Conservation (phyloP, 257 asterid genomes). For the Nyctanthes arbortristis region DNA sequence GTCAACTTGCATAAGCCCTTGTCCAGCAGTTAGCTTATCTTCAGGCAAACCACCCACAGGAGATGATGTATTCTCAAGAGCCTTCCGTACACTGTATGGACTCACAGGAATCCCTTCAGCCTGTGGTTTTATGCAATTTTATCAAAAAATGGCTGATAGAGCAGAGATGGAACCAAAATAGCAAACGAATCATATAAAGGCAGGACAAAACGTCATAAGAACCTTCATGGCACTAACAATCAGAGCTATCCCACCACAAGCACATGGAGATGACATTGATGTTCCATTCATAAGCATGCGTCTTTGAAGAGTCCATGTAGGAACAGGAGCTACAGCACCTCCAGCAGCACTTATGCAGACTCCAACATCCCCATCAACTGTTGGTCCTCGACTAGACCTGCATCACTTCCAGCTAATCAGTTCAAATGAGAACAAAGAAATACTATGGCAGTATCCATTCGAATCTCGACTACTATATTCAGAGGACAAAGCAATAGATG, state of each 20-base stretch:
- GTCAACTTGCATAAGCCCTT: slow-evolving; percentile 99
- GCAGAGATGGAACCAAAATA: slow-evolving; percentile 12
- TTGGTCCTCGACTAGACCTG: slow-evolving; percentile 99
- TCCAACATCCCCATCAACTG: slow-evolving; percentile 95
- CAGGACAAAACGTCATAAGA: slow-evolving; percentile 15
- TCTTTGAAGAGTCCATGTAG: slow-evolving; percentile 97
- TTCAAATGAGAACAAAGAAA: slow-evolving; percentile 23
- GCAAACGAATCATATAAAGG: slow-evolving; percentile 1
- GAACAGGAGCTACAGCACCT: slow-evolving; percentile 99
- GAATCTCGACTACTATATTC: slow-evolving; percentile 12
- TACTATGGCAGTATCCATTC: slow-evolving; percentile 6
- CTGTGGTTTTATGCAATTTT: slow-evolving; percentile 44
- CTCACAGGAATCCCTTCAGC: slow-evolving; percentile 87
- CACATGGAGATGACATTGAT: slow-evolving; percentile 98
- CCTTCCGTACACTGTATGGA: slow-evolving; percentile 84
- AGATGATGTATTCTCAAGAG: slow-evolving; percentile 85
- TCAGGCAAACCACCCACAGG: slow-evolving; percentile 82
- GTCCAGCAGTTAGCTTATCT: slow-evolving; percentile 89
- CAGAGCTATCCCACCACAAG: slow-evolving; percentile 97
- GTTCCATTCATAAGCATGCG: slow-evolving; percentile 99
- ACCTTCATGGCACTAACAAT: slow-evolving; percentile 99
- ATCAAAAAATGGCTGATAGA: slow-evolving; percentile 29
- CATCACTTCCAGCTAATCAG: slow-evolving; percentile 38
- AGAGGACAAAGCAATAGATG: slow-evolving; percentile 6
- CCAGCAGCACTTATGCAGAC: slow-evolving; percentile 97